phyloP scores from a whole-genome alignment of 2,329 filamentous ascomycete species.

The Sclerotinia spermophila region DNA sequence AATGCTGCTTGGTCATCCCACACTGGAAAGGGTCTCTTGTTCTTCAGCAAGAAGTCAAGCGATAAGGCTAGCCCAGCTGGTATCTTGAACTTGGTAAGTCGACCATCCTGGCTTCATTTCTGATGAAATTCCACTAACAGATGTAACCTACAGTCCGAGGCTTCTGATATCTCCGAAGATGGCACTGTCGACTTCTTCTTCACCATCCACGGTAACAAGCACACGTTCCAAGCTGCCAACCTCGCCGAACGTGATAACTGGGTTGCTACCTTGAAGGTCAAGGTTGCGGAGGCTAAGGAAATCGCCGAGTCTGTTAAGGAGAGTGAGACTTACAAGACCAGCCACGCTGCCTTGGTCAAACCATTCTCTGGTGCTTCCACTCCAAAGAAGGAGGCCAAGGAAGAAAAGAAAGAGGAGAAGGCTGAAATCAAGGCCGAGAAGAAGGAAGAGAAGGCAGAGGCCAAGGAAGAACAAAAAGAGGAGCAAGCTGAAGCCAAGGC shows the following conservation, averaged over 20 bases:
- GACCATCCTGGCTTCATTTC: neutral
- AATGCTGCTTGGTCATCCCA: conserved; percentile 85
- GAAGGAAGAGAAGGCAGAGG: conserved; percentile 40
- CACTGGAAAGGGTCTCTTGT: conserved; percentile 93
- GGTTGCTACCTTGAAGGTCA: conserved; percentile 78
- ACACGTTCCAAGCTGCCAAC: conserved; percentile 80
- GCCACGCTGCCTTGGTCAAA: conserved; percentile 40
- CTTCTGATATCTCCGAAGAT: conserved; percentile 65
- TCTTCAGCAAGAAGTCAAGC: conserved; percentile 71
- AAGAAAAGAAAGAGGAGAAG: conserved; percentile 36
- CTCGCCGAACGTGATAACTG: conserved; percentile 84
- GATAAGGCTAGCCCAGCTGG: conserved; percentile 79
- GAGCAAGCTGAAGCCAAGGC: conserved; percentile 33
- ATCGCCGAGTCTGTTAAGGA: conserved; percentile 68
- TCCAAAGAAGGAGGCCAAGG: conserved; percentile 37
- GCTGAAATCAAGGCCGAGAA: conserved; percentile 35
- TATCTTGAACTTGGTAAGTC: conserved; percentile 78
- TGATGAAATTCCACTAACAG: conserved; percentile 33
- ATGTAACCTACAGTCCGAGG: conserved; percentile 48
- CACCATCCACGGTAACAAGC: conserved; percentile 82
- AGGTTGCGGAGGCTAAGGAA: conserved; percentile 81
- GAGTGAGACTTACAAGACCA: conserved; percentile 80
- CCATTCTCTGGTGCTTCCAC: conserved; percentile 39
- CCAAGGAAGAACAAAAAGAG: conserved; percentile 39
- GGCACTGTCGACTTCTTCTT: conserved; percentile 81